Percentiles rank a stretch among this genome's conserved stretches.
phyloP scores from a whole-genome alignment of 768 basidiomycete species.

The Termitomyces sp. region DNA sequence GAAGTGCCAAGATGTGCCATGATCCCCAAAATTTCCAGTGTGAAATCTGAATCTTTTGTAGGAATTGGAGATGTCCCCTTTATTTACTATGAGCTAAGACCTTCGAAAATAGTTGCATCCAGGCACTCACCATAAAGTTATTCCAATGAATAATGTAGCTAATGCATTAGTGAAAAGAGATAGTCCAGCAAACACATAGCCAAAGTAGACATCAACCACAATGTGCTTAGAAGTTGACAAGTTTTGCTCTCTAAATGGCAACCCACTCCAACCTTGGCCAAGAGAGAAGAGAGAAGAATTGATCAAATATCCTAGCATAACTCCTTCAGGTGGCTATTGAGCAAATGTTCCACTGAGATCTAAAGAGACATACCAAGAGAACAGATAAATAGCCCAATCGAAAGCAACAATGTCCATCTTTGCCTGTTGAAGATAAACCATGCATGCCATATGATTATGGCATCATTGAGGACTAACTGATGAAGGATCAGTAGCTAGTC shows the following conservation, averaged over 20 bases:
- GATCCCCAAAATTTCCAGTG: too few relatives aligned
- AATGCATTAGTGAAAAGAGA: not conserved
- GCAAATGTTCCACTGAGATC: not conserved
- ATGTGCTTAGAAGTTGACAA: too few relatives aligned
- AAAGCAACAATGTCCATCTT: not conserved
- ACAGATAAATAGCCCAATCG: not conserved
- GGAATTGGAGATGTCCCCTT: not conserved
- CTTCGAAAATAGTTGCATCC: not conserved
- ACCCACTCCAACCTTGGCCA: not conserved
- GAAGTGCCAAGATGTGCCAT: too few relatives aligned
- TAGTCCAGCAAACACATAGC: not conserved
- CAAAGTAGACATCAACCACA: too few relatives aligned
- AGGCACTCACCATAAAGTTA: not conserved
- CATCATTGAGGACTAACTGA: too few relatives aligned
- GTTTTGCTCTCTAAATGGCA: too few relatives aligned
- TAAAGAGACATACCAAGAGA: not conserved
- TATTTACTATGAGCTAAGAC: not conserved
- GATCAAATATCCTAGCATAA: not conserved
- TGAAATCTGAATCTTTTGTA: too few relatives aligned
- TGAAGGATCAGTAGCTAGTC: not conserved
- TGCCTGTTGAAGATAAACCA: not conserved
- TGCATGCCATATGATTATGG: too few relatives aligned
- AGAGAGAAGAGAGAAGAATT: not conserved
- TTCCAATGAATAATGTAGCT: not conserved
- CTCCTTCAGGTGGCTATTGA: not conserved